Evolutionary conservation across 2,329 filamentous ascomycete genomes (phyloP), one percentile per base, ranked within the genome.

Genomic region (Byssochlamys sp.): DNA sequence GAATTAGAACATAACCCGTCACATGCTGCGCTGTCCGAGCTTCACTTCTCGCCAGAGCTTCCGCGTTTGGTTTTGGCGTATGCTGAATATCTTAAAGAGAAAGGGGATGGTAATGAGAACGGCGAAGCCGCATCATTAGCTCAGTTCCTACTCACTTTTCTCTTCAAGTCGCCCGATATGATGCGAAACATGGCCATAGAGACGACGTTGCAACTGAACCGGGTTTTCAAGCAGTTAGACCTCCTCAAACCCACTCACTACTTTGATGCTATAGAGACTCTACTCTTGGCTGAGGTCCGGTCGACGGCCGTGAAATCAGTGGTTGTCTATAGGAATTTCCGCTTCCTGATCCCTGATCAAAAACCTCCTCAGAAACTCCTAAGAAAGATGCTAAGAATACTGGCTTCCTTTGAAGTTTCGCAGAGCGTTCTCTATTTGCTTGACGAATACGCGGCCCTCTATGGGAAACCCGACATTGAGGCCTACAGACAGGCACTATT

Each of bases 301-400:
- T 60, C 66, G 5, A 66, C 61, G 5, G 68, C 67, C 52, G 62
- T 66, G 11, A 63, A 67, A 31, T 65, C 71, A 11, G 65, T 75
- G 35, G 57, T 75, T 28, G 56, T 77, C 29, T 78, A 78, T 59
- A 73, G 72, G 28, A 71, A 74, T 56, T 68, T 75, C 54, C 73
- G 75, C 33, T 69, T 63, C 61, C 66, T 68, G 9, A 63, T 72
- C 57, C 65, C 62, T 9, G 49, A 61, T n/a, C 56, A 57, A 25
- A 60, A 52, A 4, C 67, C 67, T 2, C 58, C 64, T 1, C 55
- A 58, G 28, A 57, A 56, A 4, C 56, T 73, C 26, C 57, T 73
- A 14, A 51, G 48, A 11, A n/a, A 56, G 10, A 60, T 75, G 9
- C 33, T 75, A 53, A 56, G 55, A 33, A 59, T 59, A 24, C 58